Conservation (phyloP, 2,329 filamentous ascomycete species). For the Fusarium sp. region DNA sequence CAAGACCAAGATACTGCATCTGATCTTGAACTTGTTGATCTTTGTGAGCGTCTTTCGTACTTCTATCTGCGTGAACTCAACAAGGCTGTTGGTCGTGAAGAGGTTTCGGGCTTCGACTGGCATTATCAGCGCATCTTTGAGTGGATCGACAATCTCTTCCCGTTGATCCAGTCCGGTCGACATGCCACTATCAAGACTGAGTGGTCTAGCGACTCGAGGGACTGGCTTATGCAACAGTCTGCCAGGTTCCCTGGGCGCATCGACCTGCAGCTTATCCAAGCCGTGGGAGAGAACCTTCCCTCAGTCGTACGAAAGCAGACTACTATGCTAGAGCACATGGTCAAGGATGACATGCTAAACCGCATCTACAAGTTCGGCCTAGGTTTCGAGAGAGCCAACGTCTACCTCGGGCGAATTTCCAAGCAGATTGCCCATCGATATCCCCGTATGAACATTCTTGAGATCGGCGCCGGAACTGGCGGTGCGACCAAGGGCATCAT, state of each 20-base stretch:
- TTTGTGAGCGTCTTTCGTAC: background rate
- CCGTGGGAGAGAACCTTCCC: slow-evolving; percentile 46
- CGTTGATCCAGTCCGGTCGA: background rate
- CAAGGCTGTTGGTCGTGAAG: background rate
- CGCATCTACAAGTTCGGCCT: slow-evolving; percentile 42
- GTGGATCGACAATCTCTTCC: background rate
- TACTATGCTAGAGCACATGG: slow-evolving; percentile 50
- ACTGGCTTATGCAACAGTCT: background rate
- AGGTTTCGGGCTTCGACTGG: background rate
- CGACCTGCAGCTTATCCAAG: slow-evolving; percentile 39
- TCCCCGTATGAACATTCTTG: slow-evolving; percentile 6
- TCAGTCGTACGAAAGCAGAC: slow-evolving; percentile 45
- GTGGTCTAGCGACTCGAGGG: background rate
- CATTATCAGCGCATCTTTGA: background rate
- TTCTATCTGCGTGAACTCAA: background rate
- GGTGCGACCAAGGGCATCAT: slow-evolving; percentile 9
- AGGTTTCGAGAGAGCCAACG: slow-evolving; percentile 1
- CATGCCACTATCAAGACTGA: background rate
- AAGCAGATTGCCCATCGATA: slow-evolving; percentile 3
- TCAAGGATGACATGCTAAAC: slow-evolving; percentile 45
- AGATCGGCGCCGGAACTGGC: slow-evolving; percentile 22
- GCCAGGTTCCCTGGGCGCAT: background rate
- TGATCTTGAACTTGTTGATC: slow-evolving; percentile 1
- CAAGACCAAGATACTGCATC: background rate
- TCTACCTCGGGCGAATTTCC: slow-evolving; percentile 24